These are phyloP conservation scores for Fusarium pilosicola DNA, from an alignment of 2,329 filamentous ascomycete genomes.

Conservation along the genomic window DNA sequence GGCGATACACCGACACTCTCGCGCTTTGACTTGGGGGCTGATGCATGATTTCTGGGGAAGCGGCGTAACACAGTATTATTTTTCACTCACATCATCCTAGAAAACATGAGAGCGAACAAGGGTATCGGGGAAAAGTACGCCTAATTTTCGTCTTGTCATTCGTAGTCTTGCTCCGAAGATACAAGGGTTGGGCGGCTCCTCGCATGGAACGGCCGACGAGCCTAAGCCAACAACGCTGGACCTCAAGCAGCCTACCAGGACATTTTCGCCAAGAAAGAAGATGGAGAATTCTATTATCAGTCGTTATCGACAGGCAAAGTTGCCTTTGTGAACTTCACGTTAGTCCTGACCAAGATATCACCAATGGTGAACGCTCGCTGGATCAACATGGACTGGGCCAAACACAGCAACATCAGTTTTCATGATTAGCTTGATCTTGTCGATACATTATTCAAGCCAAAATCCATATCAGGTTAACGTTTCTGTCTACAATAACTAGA, in stretches of 20 bases:
- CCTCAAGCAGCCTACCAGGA: neutral
- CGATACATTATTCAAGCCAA: too few relatives aligned
- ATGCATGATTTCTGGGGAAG: neutral
- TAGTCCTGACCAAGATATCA: too few relatives aligned
- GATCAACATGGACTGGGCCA: neutral
- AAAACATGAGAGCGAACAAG: neutral
- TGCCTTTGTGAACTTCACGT: too few relatives aligned
- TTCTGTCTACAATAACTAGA: neutral
- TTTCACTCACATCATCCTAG: neutral
- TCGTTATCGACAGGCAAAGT: neutral
- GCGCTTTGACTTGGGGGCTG: neutral
- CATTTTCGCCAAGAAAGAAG: neutral
- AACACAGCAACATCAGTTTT: neutral
- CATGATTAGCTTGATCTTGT: neutral
- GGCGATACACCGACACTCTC: neutral
- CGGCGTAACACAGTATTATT: neutral
- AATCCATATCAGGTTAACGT: rapidly evolving
- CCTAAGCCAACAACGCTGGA: neutral
- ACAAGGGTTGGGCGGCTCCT: neutral
- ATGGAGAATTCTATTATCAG: too few relatives aligned
- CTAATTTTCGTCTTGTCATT: neutral
- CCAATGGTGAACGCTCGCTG: neutral
- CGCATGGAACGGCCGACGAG: neutral
- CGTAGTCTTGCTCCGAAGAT: neutral
- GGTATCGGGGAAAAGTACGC: neutral